These are phyloP conservation scores for Westerdykella sp. DNA, from an alignment of 2,329 filamentous ascomycete species.

Conservation along the genomic window DNA sequence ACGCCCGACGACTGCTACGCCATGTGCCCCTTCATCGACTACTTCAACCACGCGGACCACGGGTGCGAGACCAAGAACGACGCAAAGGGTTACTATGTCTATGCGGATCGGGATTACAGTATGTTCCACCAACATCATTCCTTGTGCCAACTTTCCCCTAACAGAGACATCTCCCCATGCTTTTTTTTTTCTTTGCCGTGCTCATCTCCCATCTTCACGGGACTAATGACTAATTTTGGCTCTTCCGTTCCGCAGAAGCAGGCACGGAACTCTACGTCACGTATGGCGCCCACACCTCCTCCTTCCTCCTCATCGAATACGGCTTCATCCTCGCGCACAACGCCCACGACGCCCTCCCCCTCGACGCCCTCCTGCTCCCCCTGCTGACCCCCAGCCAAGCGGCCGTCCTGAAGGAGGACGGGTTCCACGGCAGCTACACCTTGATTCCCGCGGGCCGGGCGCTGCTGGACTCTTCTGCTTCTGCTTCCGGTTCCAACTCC, in stretches of 20 bases:
- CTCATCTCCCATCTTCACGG: too few species aligned
- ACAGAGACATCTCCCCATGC: neutral
- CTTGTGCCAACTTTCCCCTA: too few species aligned
- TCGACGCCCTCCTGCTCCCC: slow-evolving; percentile 41
- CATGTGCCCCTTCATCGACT: slow-evolving; percentile 66
- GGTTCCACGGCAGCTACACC: slow-evolving; percentile 36
- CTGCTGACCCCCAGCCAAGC: slow-evolving; percentile 27
- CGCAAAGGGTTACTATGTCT: slow-evolving; percentile 50
- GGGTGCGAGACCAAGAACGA: slow-evolving; percentile 51
- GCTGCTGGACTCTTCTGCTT: too few species aligned
- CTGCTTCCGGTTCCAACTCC: too few species aligned
- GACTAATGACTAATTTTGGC: too few species aligned
- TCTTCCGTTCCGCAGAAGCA: too few species aligned
- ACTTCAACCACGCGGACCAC: slow-evolving; percentile 55
- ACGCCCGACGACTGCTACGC: slow-evolving; percentile 56
- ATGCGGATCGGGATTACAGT: slow-evolving; percentile 47
- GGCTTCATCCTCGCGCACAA: slow-evolving; percentile 41
- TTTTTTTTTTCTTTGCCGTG: neutral
- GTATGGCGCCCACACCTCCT: slow-evolving; percentile 66
- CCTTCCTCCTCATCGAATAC: slow-evolving; percentile 66
- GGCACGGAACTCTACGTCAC: slow-evolving; percentile 63
- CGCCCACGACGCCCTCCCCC: slow-evolving; percentile 35
- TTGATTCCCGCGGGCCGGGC: slow-evolving; percentile 4
- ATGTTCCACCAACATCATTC: slow-evolving; percentile 7
- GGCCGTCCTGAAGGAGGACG: slow-evolving; percentile 37